phyloP scores from a whole-genome alignment of 75 land plant genomes.

The Sequoiadendron giganteum region DNA sequence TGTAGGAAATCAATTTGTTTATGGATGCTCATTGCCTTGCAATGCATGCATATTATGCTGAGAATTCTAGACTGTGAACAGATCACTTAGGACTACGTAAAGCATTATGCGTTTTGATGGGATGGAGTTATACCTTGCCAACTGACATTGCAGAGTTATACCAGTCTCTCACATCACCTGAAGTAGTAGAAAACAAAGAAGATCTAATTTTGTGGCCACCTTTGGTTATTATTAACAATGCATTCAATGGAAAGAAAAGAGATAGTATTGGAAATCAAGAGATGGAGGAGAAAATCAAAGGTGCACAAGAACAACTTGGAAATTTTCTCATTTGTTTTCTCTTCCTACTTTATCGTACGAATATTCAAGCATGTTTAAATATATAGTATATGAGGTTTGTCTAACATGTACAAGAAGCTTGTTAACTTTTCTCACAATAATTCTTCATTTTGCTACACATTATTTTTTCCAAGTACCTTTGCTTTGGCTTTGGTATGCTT shows the following conservation, averaged over 20 bases:
- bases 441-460: neutral
- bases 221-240: slow-evolving; percentile 64
- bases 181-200: slow-evolving; percentile 55
- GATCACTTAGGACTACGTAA: slow-evolving; percentile 78
- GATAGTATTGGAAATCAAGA: slow-evolving; percentile 69
- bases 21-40: slow-evolving; percentile 59
- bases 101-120: slow-evolving; percentile 72
- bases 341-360: neutral
- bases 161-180: slow-evolving; percentile 43
- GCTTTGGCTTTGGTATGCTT: neutral
- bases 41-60: slow-evolving; percentile 62
- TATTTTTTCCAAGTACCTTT: neutral
- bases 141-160: slow-evolving; percentile 60
- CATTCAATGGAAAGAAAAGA: slow-evolving; percentile 55
- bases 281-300: slow-evolving; percentile 64
- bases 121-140: slow-evolving; percentile 58
- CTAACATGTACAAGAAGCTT: neutral
- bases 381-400: neutral
- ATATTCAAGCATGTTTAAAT: neutral
- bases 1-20: slow-evolving; percentile 65
- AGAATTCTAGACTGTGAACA: slow-evolving; percentile 33
- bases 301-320: slow-evolving; percentile 22
- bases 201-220: slow-evolving; percentile 84
- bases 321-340: neutral
- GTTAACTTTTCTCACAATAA: neutral